A percentile compares a stretch with the other conserved stretches of the same genome.
phyloP scores from a whole-genome alignment of 352 stramenopile genomes.

The Pythium aphanidermatum region DNA sequence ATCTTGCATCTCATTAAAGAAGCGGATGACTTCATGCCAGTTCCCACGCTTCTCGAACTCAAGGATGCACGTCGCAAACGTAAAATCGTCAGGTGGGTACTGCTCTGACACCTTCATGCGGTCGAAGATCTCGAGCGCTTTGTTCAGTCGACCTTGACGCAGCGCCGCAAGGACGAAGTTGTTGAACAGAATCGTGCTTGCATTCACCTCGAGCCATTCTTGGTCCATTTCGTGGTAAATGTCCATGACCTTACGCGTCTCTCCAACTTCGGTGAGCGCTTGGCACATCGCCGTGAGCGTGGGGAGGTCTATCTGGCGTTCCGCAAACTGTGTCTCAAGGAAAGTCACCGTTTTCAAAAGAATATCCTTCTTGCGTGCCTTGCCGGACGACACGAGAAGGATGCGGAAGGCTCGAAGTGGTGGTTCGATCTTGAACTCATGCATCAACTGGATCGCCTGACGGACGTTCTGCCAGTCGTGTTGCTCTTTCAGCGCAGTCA shows the following conservation, averaged over 20 bases:
- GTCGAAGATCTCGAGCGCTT: slow-evolving; percentile 36
- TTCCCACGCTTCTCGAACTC: slow-evolving; percentile 41
- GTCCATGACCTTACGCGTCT: slow-evolving; percentile 32
- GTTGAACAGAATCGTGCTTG: slow-evolving; percentile 46
- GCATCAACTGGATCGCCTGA: slow-evolving; percentile 56
- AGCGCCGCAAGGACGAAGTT: slow-evolving; percentile 55
- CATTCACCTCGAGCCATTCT: slow-evolving; percentile 31
- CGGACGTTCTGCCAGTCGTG: slow-evolving; percentile 59
- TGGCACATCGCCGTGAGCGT: slow-evolving; percentile 63
- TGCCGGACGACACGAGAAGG: slow-evolving; percentile 48
- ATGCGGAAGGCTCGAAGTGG: slow-evolving; percentile 49
- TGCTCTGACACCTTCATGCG: slow-evolving; percentile 31
- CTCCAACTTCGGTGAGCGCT: slow-evolving; percentile 41
- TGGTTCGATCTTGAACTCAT: slow-evolving; percentile 36
- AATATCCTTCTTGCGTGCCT: slow-evolving; percentile 36
- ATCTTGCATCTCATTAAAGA: slow-evolving; percentile 58
- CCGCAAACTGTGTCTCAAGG: slow-evolving; percentile 34
- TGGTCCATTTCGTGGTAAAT: slow-evolving; percentile 39
- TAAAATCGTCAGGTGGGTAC: slow-evolving; percentile 49
- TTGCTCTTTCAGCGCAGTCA: slow-evolving; percentile 48
- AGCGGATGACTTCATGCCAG: slow-evolving; percentile 35
- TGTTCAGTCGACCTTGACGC: slow-evolving; percentile 13
- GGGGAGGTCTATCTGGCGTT: slow-evolving; percentile 27
- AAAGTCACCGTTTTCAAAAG: slow-evolving; percentile 42
- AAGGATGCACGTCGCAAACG: slow-evolving; percentile 54